Evolutionary conservation across 495 filamentous ascomycete species (phyloP), one percentile per base, ranked within the genome.

Genomic region (Tuber borchii): DNA sequence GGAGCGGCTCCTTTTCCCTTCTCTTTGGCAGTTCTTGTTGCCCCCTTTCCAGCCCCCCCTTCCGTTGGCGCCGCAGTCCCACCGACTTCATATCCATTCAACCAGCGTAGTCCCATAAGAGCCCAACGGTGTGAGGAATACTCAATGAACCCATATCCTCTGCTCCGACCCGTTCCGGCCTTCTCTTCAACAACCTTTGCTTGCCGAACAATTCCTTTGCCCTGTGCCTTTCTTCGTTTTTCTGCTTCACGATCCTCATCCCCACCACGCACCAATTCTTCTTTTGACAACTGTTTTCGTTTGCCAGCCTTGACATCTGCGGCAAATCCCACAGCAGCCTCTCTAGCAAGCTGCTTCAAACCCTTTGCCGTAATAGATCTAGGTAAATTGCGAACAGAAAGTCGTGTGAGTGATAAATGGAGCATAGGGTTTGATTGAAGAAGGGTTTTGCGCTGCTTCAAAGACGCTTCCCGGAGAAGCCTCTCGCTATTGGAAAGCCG

Each of bases 121-220:
- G 96, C 96, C 86, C 91, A 93, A 43, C 95, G 91, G 80, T 99
- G 95, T 44, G 92, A 94, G 75, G 89, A 92, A 85, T 97, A 99
- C 84, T 99, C 95, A 75, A 99, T 92, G 84, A 99, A 99, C 17
- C 96, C 95, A 83, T 99, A 99, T 37, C 95, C 96, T 81, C 94
- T 87, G 78, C 91, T 93, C 82, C 93, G 88, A 51, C 95, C 93
- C 34, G 89, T 93, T 6, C 92, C 87, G 37, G 78, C 82, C 48
- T 91, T 91, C 85, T 99, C 95, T 82, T 94, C 97, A 39, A 97
- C 91, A 75, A 98, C 88, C 85, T 97, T 99, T 44, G 95, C 92
- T 84, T 99, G 95, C 79, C 89, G 91, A n/a, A 98, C 95, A 26
- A 99, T 89, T 72, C 96, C 96, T 78, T 92, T 93, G n/a, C 91